These are phyloP conservation scores for Hymenoscyphus infarciens DNA, from an alignment of 2,329 filamentous ascomycete species.

Conservation along the genomic window DNA sequence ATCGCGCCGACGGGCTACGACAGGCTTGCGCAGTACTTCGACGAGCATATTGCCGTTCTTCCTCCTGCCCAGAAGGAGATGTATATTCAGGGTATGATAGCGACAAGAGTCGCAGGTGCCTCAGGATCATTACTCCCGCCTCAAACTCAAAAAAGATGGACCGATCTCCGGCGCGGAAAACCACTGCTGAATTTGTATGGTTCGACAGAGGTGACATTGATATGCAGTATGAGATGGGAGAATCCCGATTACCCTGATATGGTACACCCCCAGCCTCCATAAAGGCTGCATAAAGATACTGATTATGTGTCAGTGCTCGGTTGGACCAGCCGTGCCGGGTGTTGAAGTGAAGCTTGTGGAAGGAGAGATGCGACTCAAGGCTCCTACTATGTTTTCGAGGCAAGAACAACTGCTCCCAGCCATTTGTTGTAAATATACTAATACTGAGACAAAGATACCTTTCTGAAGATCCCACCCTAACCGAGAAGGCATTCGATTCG, in stretches of 20 bases:
- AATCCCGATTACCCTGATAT: conserved; percentile 21
- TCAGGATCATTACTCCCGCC: conserved; percentile 21
- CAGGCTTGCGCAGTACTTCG: conserved; percentile 24
- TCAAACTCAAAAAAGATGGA: conserved; percentile 23
- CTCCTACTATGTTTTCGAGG: conserved; percentile 25
- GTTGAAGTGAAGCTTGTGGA: conserved; percentile 25
- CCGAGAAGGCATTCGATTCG: conserved; percentile 23
- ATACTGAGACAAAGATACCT: conserved; percentile 18
- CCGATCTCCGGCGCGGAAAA: conserved; percentile 23
- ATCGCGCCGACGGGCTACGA: conserved; percentile 23
- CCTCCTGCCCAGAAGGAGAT: conserved; percentile 17
- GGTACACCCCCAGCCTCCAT: conserved; percentile 10
- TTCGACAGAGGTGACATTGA: conserved; percentile 22
- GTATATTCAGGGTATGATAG: conserved; percentile 23
- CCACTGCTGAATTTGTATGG: conserved; percentile 24
- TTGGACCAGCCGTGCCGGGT: conserved; percentile 21
- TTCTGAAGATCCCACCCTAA: conserved; percentile 20
- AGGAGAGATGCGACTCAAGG: conserved; percentile 23
- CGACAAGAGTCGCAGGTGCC: conserved; percentile 16
- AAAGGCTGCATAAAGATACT: conserved; percentile 10
- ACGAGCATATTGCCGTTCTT: conserved; percentile 22
- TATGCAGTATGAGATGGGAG: conserved; percentile 23
- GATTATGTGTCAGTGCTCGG: conserved; percentile 18
- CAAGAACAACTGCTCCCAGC: conserved; percentile 7
- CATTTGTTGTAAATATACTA: neutral